Evolutionary conservation across 2,329 filamentous ascomycete genomes (phyloP), one percentile per base, ranked within the genome.

Genomic region (Lachnellula willkommii): DNA sequence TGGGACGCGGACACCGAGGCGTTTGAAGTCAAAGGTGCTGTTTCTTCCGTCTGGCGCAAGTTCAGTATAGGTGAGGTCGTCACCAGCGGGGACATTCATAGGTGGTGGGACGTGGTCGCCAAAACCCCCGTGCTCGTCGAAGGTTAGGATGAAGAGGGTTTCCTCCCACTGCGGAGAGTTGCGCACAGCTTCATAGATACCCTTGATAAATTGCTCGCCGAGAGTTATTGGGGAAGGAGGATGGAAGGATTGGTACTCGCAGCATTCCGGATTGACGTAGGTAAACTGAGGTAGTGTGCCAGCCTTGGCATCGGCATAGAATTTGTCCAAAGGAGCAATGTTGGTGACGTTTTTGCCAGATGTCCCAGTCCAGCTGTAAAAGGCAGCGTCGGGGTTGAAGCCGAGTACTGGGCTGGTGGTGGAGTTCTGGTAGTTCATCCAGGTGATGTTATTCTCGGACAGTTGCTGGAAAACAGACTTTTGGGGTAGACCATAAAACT

Each of bases 231-330:
- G 74, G 3, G 72, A 73, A 0, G 73, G 70, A 0, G 75, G 75
- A 54, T 77, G 75, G 68, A 75, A 75, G 14, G 74, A 77, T 57
- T 71, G 80, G 59, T 76, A 75, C 15, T 70, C 70, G 61, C 79
- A 78, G 69, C 79, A 78, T 57, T 75, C 74, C 4, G 77, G 75
- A 62, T 77, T 82, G 67, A 77, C 71, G 65, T 77, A 79, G 60
- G 72, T 74, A 53, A 78, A 75, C 42, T 70, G 66, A 5, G 75
- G 72, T 1, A 79, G 69, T 1, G 66, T 70, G n/a, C 76, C 76
- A 5, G 70, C 70, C 7, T 68, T 62, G 4, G 76, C 76, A 60
- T 78, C 76, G 4, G 60, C 59, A 63, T 74, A 78, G 62, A 78
- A 78, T 40, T 73, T 64, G 17, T 71, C 65, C 4, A 77, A 60